Evolutionary conservation across 1,284 basidiomycete species (phyloP).

Genomic region (Mycena sp.): DNA sequence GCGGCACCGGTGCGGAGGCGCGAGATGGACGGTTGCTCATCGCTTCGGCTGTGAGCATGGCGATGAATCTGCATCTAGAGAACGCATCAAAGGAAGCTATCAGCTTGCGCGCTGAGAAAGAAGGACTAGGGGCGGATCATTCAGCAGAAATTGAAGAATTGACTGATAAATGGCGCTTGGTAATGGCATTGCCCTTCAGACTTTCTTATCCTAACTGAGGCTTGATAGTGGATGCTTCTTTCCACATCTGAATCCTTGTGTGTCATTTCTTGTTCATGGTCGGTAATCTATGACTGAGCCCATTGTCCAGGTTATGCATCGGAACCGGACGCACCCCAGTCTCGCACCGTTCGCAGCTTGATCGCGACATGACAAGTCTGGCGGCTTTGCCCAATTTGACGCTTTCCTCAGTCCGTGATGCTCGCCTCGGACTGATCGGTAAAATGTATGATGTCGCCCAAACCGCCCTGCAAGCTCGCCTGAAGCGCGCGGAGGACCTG

Average conservation of each 20-base stretch:
- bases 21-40: constrained; percentile 53
- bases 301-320: constrained; percentile 45
- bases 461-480: constrained; percentile 42
- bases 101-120: constrained; percentile 37
- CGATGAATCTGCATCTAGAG: constrained; percentile 51
- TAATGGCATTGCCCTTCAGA: constrained; percentile 32
- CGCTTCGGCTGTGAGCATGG: constrained; percentile 55
- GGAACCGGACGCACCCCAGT: constrained; percentile 51
- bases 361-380: constrained; percentile 40
- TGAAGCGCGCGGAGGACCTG: constrained; percentile 25
- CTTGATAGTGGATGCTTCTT: constrained; percentile 55
- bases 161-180: constrained; percentile 48
- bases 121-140: constrained; percentile 31
- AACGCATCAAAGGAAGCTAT: constrained; percentile 43
- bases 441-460: constrained; percentile 45
- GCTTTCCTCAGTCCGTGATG: constrained; percentile 38
- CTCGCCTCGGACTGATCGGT: constrained; percentile 46
- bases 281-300: background rate
- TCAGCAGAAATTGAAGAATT: constrained; percentile 42
- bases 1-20: constrained; percentile 39
- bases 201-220: constrained; percentile 33
- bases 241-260: constrained; percentile 51
- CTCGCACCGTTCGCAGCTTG: constrained; percentile 41
- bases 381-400: constrained; percentile 35
- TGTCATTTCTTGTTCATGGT: constrained; percentile 15